These are phyloP conservation scores for Boechera stricta DNA, from an alignment of 345 rosid genomes.

Conservation along the genomic window DNA sequence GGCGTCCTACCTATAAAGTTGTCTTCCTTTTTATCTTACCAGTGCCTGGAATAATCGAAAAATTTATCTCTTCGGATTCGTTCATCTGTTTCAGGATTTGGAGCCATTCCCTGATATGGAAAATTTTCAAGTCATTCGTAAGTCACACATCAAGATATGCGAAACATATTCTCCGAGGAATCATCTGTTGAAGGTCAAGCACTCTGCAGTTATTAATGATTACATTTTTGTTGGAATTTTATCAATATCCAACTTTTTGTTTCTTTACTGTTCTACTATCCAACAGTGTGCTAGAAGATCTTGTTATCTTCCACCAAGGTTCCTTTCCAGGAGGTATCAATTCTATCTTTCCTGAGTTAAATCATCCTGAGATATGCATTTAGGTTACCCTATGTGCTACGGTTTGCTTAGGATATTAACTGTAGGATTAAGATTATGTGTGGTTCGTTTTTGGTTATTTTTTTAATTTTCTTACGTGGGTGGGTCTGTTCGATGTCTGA, in stretches of 20 bases:
- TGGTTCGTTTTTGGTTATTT: slow-evolving; percentile 24
- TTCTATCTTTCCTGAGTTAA: slow-evolving; percentile 24
- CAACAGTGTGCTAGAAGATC: slow-evolving; percentile 80
- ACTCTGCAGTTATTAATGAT: slow-evolving; percentile 13
- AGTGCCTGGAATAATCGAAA: slow-evolving; percentile 16
- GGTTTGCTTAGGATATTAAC: slow-evolving; percentile 10
- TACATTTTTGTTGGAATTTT: slow-evolving; percentile 28
- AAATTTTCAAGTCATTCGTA: slow-evolving; percentile 61
- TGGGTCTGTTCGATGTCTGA: slow-evolving; percentile 8
- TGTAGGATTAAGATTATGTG: slow-evolving; percentile 24
- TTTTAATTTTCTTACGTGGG: slow-evolving; percentile 7
- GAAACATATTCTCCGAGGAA: slow-evolving; percentile 70
- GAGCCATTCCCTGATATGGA: slow-evolving; percentile 82
- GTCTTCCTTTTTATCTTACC: slow-evolving; percentile 24
- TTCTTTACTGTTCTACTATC: slow-evolving; percentile 20
- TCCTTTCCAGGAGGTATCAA: slow-evolving; percentile 71
- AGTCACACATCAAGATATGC: slow-evolving; percentile 67
- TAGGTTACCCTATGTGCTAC: slow-evolving; percentile 11
- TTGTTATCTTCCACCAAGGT: slow-evolving; percentile 80
- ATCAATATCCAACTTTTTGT: slow-evolving; percentile 28
- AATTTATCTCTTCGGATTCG: slow-evolving; percentile 12
- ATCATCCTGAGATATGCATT: slow-evolving; percentile 24
- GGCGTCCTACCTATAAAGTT: slow-evolving; percentile 36
- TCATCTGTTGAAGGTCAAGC: slow-evolving; percentile 77
- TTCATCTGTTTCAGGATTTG: slow-evolving; percentile 62